phyloP scores from a whole-genome alignment of 345 rosid species.

The Geranium rotundifolium region DNA sequence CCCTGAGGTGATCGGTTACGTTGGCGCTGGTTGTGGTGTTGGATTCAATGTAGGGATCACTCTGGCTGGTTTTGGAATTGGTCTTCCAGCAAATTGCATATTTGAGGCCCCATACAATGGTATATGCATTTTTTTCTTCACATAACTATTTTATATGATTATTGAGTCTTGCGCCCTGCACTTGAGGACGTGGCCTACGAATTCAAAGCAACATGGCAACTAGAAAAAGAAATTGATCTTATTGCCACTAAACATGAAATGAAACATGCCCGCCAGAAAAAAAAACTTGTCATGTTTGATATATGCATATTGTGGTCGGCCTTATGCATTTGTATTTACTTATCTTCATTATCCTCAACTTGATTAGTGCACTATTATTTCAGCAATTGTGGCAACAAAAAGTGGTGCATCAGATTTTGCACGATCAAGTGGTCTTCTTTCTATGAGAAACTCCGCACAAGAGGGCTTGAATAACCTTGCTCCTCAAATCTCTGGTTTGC shows the following conservation, averaged over 20 bases:
- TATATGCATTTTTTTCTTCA: slow-evolving; percentile 9
- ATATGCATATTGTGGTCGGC: background rate
- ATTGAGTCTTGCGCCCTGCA: no score
- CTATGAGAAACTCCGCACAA: slow-evolving; percentile 11
- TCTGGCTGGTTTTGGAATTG: slow-evolving; percentile 72
- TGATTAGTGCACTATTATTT: slow-evolving; percentile 4
- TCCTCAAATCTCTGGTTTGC: slow-evolving; percentile 29
- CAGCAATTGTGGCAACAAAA: slow-evolving; percentile 41
- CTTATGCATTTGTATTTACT: slow-evolving; percentile 1
- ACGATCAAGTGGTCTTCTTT: slow-evolving; percentile 18
- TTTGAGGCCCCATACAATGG: slow-evolving; percentile 48
- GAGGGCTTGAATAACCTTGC: slow-evolving; percentile 34
- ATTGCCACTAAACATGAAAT: no score
- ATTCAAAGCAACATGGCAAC: no score
- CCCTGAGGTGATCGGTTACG: slow-evolving; percentile 79
- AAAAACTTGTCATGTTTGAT: background rate
- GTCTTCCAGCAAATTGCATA: slow-evolving; percentile 69
- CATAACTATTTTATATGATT: no score
- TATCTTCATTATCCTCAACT: background rate
- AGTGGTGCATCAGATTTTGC: slow-evolving; percentile 32
- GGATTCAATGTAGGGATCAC: slow-evolving; percentile 90
- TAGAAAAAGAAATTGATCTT: no score
- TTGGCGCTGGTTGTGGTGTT: slow-evolving; percentile 86
- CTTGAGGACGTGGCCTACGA: no score
- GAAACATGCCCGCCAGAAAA: no score